These are phyloP conservation scores for Rhizomucor miehei DNA, from an alignment of 371 early-diverging fungal genomes.

Conservation along the genomic window DNA sequence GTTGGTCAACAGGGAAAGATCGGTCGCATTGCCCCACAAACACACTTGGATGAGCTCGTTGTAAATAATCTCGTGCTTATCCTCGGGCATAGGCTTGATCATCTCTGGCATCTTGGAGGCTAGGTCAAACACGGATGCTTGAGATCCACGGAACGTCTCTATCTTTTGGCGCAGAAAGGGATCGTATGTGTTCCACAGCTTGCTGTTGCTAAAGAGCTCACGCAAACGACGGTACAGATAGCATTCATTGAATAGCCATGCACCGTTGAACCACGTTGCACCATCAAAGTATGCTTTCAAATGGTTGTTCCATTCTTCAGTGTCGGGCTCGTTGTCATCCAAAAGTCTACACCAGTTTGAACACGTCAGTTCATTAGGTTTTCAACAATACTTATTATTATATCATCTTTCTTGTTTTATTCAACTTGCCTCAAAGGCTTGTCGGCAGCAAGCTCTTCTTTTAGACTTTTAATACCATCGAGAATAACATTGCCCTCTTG, in stretches of 20 bases:
- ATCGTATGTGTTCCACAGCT: conserved; percentile 68
- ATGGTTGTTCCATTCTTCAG: conserved; percentile 61
- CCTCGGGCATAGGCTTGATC: conserved; percentile 32
- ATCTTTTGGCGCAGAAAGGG: conserved; percentile 74
- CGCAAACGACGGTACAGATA: conserved; percentile 81
- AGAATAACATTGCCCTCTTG: conserved; percentile 69
- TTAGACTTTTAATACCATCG: conserved; percentile 54
- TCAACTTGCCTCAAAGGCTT: conserved; percentile 50
- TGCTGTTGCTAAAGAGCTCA: conserved; percentile 55
- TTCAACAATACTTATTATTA: background rate
- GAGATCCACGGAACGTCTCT: conserved; percentile 63
- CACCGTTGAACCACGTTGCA: conserved; percentile 65
- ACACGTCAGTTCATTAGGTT: background rate
- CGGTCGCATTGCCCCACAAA: conserved; percentile 91
- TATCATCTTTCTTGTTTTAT: background rate
- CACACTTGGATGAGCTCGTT: conserved; percentile 70
- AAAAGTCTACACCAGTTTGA: conserved; percentile 39
- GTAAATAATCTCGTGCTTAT: conserved; percentile 52
- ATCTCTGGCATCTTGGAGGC: conserved; percentile 53
- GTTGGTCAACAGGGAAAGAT: conserved; percentile 77
- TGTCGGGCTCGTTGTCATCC: conserved; percentile 60
- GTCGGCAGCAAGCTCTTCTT: conserved; percentile 68
- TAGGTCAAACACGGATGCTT: conserved; percentile 61
- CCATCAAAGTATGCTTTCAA: conserved; percentile 47
- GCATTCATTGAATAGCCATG: conserved; percentile 83